phyloP scores from a whole-genome alignment of 1,139 yeast species.

The Suhomyces bolitotheri region DNA sequence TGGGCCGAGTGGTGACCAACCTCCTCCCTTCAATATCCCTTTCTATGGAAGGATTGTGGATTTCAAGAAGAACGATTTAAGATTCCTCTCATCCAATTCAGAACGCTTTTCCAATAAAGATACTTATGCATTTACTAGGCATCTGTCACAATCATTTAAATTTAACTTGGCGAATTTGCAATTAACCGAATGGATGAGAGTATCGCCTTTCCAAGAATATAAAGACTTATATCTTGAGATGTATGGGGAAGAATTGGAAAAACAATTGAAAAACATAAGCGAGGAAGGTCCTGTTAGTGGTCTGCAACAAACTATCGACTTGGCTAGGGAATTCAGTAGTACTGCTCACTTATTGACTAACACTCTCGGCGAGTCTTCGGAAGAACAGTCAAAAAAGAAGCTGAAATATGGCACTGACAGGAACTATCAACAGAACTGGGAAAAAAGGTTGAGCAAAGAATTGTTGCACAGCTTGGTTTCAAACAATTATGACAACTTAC shows the following conservation, averaged over 20 bases:
- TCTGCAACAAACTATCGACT: slow-evolving; percentile 10
- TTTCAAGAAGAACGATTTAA: slow-evolving; percentile 37
- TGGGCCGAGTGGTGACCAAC: not conserved
- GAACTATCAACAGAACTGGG: slow-evolving; percentile 23
- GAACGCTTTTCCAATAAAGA: slow-evolving; percentile 1
- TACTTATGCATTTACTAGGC: slow-evolving; percentile 12
- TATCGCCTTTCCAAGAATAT: slow-evolving; percentile 39
- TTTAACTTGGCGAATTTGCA: slow-evolving; percentile 27
- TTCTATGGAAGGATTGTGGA: slow-evolving; percentile 35
- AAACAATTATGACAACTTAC: slow-evolving; percentile 27
- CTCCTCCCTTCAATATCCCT: slow-evolving; percentile 7
- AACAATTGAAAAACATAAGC: slow-evolving; percentile 13
- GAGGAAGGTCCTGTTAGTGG: slow-evolving; percentile 5
- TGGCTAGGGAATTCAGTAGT: slow-evolving; percentile 11
- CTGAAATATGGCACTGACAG: slow-evolving; percentile 4
- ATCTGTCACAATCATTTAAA: slow-evolving; percentile 14
- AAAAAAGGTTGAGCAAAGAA: slow-evolving; percentile 25
- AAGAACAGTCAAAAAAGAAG: not conserved
- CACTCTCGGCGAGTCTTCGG: not conserved
- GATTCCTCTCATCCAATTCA: slow-evolving; percentile 25
- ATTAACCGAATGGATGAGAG: slow-evolving; percentile 41
- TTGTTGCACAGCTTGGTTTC: slow-evolving; percentile 29
- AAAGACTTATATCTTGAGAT: slow-evolving; percentile 23
- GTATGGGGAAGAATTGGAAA: slow-evolving; percentile 13
- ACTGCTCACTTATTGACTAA: slow-evolving; percentile 5